phyloP scores from a whole-genome alignment of 2,329 filamentous ascomycete genomes.

The Alternaria hordeiaustralica region DNA sequence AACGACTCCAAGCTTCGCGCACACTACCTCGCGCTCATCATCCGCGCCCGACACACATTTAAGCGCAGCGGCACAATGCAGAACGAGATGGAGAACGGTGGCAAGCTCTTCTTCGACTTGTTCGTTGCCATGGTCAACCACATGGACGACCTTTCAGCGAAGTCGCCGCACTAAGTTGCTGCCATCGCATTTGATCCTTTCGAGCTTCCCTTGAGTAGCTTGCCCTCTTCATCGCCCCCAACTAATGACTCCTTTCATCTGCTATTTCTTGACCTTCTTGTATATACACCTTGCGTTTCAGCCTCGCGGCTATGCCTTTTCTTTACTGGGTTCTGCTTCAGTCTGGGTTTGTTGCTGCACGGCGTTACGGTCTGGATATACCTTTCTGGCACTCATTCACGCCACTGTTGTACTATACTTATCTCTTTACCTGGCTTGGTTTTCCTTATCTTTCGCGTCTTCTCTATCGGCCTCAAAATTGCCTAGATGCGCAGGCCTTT shows the following conservation, averaged over 20 bases:
- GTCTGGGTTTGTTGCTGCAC: not conserved
- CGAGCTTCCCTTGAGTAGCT: slow-evolving; percentile 7
- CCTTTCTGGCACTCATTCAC: not conserved
- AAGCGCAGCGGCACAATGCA: slow-evolving; percentile 96
- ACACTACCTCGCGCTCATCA: slow-evolving; percentile 91
- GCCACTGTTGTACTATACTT: slow-evolving; percentile 2
- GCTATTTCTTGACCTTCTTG: not conserved
- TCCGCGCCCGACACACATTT: slow-evolving; percentile 84
- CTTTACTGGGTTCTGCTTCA: not conserved
- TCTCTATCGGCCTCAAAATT: not conserved
- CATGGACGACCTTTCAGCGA: slow-evolving; percentile 57
- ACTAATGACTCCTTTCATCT: not conserved
- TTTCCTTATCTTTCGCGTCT: not conserved
- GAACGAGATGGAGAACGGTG: slow-evolving; percentile 88
- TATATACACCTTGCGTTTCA: slow-evolving; percentile 4
- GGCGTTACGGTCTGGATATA: not conserved
- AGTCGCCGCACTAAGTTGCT: slow-evolving; percentile 37
- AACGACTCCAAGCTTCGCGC: slow-evolving; percentile 88
- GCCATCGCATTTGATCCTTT: slow-evolving; percentile 1
- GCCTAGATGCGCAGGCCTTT: not conserved
- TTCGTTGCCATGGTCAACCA: slow-evolving; percentile 95
- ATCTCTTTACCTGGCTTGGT: not conserved
- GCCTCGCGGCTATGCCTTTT: slow-evolving; percentile 4
- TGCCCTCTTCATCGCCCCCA: slow-evolving; percentile 22
- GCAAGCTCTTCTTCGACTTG: slow-evolving; percentile 88